Base-by-base conservation (phyloP, 2,329 filamentous ascomycete species). In the Aspergillus uvarum region DNA sequence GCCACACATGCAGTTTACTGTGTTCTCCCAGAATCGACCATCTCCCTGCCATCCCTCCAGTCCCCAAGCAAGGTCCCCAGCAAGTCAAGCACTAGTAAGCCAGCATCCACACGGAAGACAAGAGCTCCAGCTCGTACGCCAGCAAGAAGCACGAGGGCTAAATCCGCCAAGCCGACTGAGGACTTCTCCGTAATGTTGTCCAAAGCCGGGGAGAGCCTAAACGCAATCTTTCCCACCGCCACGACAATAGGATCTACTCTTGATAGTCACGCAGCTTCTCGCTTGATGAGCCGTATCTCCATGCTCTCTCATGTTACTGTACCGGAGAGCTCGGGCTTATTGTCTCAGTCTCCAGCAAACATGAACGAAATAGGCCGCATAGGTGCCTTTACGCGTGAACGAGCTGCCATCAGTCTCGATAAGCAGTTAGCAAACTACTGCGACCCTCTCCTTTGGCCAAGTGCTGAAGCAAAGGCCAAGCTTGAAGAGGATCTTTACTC, bases 21-120 rank as follows among this genome's bases (percentile, higher is more conserved):
- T 19, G 90, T 94, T 10, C 84, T 98, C 16, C 91, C 94, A 50
- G 95, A 99, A 69, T 97, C 95, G 0, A 96, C 92, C 0, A 87
- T 97, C 26, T 96, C 92, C 0, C 89, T 94, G 61, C 92, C 93
- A 1, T 87, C 91, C 0, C 81, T 94, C 70, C 74, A 64, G 72
- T 76, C 62, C 59, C 66, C 70, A 4, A 63, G 54, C 44, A 72
- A 69, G 53, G 59, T 70, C 16, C 60, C 66, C 29, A 26, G 47
- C 22, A 54, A 82, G 82, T 35, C 78, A 77, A 61, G 64, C 68
- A 29, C 67, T 73, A 11, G 47, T 61, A 74, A 71, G 56, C 44
- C 67, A n/a, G 54, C 68, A 11, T 57, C 66, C 8, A 42, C 67
- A 5, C 70, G 68, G 21, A 72, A 59, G 61, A 59, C 69, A 11